Base-by-base conservation (phyloP, 1,284 basidiomycete genomes). In the Chalciporus sp. region DNA sequence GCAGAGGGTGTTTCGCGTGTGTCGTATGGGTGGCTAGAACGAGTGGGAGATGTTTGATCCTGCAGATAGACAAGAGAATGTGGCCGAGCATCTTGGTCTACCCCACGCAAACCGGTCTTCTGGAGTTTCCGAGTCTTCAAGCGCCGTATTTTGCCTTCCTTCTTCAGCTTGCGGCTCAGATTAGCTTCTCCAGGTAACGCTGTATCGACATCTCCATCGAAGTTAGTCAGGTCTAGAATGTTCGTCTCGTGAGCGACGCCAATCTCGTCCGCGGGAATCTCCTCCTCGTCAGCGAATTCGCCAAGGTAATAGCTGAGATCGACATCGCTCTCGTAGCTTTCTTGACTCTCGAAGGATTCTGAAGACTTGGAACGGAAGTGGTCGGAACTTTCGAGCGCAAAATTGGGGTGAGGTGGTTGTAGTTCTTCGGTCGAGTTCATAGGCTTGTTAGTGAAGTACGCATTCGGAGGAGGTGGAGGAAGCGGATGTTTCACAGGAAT, bases 121-220 rank as follows among this genome's bases (percentile, higher is more conserved):
- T 23, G 23, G 9, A 62, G 61, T 60, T 74, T 74, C 35, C 82
- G 72, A 16, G 80, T 82, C 47, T 74, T 71, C 8, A 82, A 80
- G 16, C 91, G 77, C 1, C 86, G 78, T n/a, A 84, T 59, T 64
- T 81, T 84, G 12, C 92, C 92, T 65, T 89, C 84, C 59, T 84
- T 83, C 62, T 79, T 81, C 33, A 95, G 75, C 37, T 74, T 74
- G 42, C 75, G 72, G 53, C 81, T 88, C 37, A 95, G 76, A 59
- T 76, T 73, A 19, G 74, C 74, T 65, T 94, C 90, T 17, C 81
- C 85, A 0, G 84, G 82, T 6, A 84, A 70, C 4, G 75, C 76
- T 27, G 80, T 74, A 61, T 92, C 87, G 57, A 90, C 81, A 58
- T 92, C 88, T 26, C 89, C 90, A 57, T 92, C 90, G 61, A 90